Base-by-base conservation (phyloP, 2,329 filamentous ascomycete species). In the Tothia fuscella region DNA sequence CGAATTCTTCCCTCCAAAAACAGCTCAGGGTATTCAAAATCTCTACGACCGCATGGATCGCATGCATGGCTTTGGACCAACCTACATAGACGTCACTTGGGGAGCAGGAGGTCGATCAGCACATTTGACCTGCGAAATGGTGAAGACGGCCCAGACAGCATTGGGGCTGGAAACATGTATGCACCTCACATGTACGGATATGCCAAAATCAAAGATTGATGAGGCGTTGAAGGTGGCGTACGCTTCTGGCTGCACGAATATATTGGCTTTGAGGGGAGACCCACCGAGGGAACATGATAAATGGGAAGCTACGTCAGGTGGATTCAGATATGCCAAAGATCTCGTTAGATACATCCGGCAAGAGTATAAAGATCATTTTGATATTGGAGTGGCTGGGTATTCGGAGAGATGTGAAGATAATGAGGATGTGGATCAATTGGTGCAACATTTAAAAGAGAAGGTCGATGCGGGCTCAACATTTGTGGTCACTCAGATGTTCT, bases 31-130 rank as follows among this genome's bases (percentile, higher is more conserved):
- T 72, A 89, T 98, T 10, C 91, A 98, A 67, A 98, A 98, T 62
- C 79, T 98, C 45, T 98, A 98, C 71, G 91, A 98, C 54, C 85
- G 91, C 53, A 96, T 98, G 84, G 91, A 98, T 65, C 87, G 88
- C 65, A 98, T 98, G 91, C 87, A 94, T 64, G 77, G 81, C 55
- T 76, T 93, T 49, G 91, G 87, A 2, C 91, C 89, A 49, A 82
- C 88, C 56, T 98, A 98, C 68, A 87, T 98, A 60, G 91, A 98
- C 63, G 82, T 98, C 56, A 98, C 91, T 48, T 98, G 91, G 91
- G 93, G 93, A 49, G 91, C 91, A 40, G 91, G 91, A 51, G 91
- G 91, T 36, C 80, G 83, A 50, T 77, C 91, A 52, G 91, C 89
- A 42, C 82, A 93, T 57, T 67, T 98, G 54, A 98, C 91, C 31